Evolutionary conservation across 768 basidiomycete species (phyloP), one percentile per base, ranked within the genome.

Genomic region (Leccinum truebloodii): DNA sequence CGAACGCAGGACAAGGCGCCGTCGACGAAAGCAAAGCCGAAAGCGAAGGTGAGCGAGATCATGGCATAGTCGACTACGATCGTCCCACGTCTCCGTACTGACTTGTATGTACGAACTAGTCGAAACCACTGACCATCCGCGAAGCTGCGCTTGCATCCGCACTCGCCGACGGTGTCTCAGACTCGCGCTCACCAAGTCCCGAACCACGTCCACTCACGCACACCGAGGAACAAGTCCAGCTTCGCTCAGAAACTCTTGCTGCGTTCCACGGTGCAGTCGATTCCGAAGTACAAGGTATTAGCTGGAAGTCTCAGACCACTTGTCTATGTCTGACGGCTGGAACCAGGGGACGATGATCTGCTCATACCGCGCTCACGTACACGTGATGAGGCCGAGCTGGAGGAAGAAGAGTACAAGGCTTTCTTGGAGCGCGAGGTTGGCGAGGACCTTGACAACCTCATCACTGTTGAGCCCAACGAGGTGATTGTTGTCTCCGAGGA

Each of bases 341-440:
- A 62, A 65, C 35, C 71, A 71, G 28, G 81, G 77, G 83, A 83
- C 16, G 86, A 87, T 12, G 91, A 84, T 39, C 72, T 95, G 1
- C 81, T 97, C 14, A 76, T 90, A 6, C 86, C 85, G 3, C 81
- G 92, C 39, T 88, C 89, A 59, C 91, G 88, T 73, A 90, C 87
- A 0, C 83, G 85, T 64, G 91, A 92, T 59, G 92, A 95, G 72
- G 65, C 82, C 3, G 86, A 90, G 66, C 66, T 73, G 46, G 94
- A 97, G 65, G 92, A 92, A 65, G 88, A 91, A 64, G 93, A 94
- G 66, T 99, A 98, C 69, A 82, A 84, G 24, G 78, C 81, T 2
- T 98, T 91, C 73, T 75, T 98, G 63, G 79, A 93, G 71, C 83
- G 88, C 14, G 90, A 89, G 72, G 94, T 89, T 48, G 94, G 94